These are phyloP conservation scores for Dentipellis sp. DNA, from an alignment of 768 basidiomycete species.

Conservation along the genomic window DNA sequence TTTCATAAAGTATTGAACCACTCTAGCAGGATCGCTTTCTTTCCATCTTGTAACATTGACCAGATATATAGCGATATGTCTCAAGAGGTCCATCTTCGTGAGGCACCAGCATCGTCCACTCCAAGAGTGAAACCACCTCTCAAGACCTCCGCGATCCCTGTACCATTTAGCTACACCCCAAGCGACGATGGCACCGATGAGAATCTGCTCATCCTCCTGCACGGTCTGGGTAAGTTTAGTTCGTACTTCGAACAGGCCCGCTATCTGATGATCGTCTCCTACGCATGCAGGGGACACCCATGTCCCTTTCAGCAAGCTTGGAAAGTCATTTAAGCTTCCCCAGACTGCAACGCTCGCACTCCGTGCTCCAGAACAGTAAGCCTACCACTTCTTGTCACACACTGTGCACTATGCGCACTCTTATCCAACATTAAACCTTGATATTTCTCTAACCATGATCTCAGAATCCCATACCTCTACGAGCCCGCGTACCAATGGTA, in stretches of 20 bases:
- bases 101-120: neutral
- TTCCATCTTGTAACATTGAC: too few species aligned
- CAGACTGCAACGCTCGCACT: conserved; percentile 83
- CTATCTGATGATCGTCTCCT: neutral
- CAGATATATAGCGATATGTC: neutral
- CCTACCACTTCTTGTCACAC: conserved; percentile 3
- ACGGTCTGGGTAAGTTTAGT: conserved; percentile 62
- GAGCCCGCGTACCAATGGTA: conserved; percentile 86
- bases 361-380: conserved; percentile 69
- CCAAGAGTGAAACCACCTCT: conserved; percentile 39
- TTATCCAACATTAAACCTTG: too few species aligned
- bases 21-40: neutral
- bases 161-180: conserved; percentile 57
- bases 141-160: conserved; percentile 32
- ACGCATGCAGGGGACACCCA: conserved; percentile 65
- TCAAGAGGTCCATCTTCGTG: conserved; percentile 7
- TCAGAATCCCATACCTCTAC: conserved; percentile 72
- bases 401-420: too few species aligned
- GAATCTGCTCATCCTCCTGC: conserved; percentile 76
- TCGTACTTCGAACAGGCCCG: neutral
- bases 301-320: conserved; percentile 67
- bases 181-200: conserved; percentile 82
- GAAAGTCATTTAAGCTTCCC: conserved; percentile 67
- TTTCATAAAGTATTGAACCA: neutral
- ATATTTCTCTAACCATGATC: too few species aligned